These are phyloP conservation scores for Arthrobotrys sphaeroides DNA, from an alignment of 2,329 filamentous ascomycete genomes.

Conservation along the genomic window DNA sequence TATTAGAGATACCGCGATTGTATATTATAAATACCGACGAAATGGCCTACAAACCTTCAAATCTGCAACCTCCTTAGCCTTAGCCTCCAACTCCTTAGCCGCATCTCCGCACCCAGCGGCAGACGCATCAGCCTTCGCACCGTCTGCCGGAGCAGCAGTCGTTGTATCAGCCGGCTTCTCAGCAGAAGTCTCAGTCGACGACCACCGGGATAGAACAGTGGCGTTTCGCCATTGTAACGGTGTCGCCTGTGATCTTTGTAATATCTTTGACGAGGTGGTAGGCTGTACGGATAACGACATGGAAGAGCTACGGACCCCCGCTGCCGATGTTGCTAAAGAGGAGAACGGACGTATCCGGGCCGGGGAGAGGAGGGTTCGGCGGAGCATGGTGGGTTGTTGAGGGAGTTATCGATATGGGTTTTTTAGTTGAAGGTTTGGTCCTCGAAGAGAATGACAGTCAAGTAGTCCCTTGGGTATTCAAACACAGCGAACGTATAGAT, in stretches of 20 bases:
- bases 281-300: constrained; percentile 25
- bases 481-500: neutral
- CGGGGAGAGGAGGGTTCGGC: constrained; percentile 39
- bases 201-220: constrained; percentile 41
- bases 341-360: constrained; percentile 56
- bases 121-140: constrained; percentile 60
- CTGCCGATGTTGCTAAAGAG: constrained; percentile 58
- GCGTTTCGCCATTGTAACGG: constrained; percentile 52
- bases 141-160: constrained; percentile 57
- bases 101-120: neutral
- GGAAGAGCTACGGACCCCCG: constrained; percentile 14
- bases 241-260: constrained; percentile 20
- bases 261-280: constrained; percentile 12
- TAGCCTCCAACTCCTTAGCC: constrained; percentile 73
- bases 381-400: constrained; percentile 29
- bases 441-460: constrained; percentile 49
- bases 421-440: neutral
- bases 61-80: constrained; percentile 77
- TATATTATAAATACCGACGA: neutral
- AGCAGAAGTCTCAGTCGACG: constrained; percentile 53
- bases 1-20: neutral
- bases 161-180: constrained; percentile 61
- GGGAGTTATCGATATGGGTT: neutral
- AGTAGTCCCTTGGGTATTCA: constrained; percentile 50
- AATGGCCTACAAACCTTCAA: constrained; percentile 74